Evolutionary conservation across 768 basidiomycete genomes (phyloP), one percentile per base, ranked within the genome.

Genomic region (Inosperma sp.): DNA sequence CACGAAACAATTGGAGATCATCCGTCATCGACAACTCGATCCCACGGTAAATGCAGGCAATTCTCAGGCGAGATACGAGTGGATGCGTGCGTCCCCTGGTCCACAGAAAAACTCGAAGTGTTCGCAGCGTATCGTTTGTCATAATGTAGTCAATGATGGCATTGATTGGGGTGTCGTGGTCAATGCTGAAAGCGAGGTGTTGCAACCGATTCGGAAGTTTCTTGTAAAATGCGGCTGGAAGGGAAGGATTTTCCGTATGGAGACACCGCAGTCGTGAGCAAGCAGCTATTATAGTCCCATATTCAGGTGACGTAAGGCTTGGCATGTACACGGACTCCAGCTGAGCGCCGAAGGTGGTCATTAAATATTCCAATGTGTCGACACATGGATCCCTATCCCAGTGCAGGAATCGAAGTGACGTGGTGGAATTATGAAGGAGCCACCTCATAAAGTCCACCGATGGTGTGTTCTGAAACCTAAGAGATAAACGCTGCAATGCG

Each of bases 391-490:
- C 80, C 50, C 83, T 74, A 44, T 78, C 78, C 49, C 87, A 69
- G 49, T 83, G 79, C 49, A 88, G 69, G 25, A 69, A 64, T 48
- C 71, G 72, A 39, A 86, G 71, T n/a, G 72, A 71, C 36, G 62
- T 63, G 19, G 65, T 56, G 27, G 84, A 83, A 50, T 78, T 72
- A 58, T 79, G 76, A 21, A 87, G 79, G 49, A 89, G 78, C 86
- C 86, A 87, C 30, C 76, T 70, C 57, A 85, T 67, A 64, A 87
- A 82, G 29, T 83, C 81, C 39, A 78, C 61, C 3, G 81, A 76
- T 17, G 84, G 82, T 6, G 78, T 65, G n/a, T 70, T 62, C 61
- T 86, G 84, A 65, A 82, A 81, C 66, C 85, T 84, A 67, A 86
- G 72, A 51, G 77, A 74, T 33, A 88, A 70, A 57, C 76, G 71